phyloP scores from a whole-genome alignment of 192 early-diverging fungal species.

The Coemansia sp. region DNA sequence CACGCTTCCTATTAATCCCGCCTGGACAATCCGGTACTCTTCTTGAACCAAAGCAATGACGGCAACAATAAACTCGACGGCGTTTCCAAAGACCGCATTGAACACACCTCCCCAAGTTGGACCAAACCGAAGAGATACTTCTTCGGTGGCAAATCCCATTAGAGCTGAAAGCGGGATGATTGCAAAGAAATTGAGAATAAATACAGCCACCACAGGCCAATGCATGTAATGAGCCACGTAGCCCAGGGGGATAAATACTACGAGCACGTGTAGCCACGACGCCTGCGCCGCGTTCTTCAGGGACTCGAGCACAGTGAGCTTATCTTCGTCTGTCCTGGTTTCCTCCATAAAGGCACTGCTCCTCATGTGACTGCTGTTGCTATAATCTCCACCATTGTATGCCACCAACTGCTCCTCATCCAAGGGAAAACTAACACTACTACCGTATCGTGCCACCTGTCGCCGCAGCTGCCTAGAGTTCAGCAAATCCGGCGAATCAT shows the following conservation, averaged over 20 bases:
- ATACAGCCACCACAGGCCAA: constrained; percentile 65
- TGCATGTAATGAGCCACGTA: constrained; percentile 58
- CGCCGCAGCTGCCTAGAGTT: constrained; percentile 45
- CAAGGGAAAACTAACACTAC: neutral
- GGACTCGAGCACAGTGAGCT: constrained; percentile 18
- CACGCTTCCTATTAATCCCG: constrained; percentile 84
- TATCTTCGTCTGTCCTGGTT: no score
- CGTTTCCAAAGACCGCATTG: constrained; percentile 71
- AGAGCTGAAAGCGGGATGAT: constrained; percentile 88
- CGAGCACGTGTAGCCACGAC: constrained; percentile 65
- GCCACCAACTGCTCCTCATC: constrained; percentile 2
- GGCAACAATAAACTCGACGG: constrained; percentile 56
- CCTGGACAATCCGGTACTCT: constrained; percentile 63
- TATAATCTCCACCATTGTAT: neutral
- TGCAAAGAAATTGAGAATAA: constrained; percentile 83
- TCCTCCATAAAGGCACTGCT: neutral
- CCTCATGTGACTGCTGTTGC: neutral
- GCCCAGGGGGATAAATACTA: constrained; percentile 79
- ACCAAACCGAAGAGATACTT: constrained; percentile 65
- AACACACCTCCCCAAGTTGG: constrained; percentile 64
- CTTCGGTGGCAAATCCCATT: constrained; percentile 85
- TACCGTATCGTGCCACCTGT: constrained; percentile 28
- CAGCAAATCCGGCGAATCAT: constrained; percentile 33
- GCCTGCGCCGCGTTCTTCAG: constrained; percentile 33
- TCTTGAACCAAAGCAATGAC: constrained; percentile 62